These are phyloP conservation scores for Leptographium radiaticola DNA, from an alignment of 2,329 filamentous ascomycete species.

Conservation along the genomic window DNA sequence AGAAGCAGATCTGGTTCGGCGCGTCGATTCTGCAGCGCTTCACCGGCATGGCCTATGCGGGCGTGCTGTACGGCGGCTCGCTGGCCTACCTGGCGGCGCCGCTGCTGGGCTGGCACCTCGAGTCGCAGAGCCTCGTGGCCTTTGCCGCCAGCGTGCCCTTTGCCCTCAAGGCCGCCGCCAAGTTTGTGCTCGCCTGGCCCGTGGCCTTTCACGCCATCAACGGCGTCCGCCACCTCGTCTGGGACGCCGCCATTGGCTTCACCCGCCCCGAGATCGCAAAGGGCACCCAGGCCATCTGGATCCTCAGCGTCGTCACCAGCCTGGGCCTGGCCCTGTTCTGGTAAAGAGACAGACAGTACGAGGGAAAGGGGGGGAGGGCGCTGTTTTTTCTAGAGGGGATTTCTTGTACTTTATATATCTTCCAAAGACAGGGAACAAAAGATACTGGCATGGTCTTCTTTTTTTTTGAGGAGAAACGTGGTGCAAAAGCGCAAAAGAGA, in stretches of 20 bases:
- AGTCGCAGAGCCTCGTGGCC: conserved; percentile 46
- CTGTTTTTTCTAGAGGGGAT: too few species aligned
- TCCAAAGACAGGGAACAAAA: too few species aligned
- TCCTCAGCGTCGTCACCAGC: conserved; percentile 27
- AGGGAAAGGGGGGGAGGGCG: background rate
- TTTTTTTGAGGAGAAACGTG: too few species aligned
- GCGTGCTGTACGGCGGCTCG: conserved; percentile 67
- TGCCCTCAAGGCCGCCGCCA: conserved; percentile 42
- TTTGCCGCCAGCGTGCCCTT: conserved; percentile 46
- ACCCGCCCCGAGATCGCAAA: conserved; percentile 30
- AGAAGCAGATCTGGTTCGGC: conserved; percentile 73
- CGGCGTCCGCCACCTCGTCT: conserved; percentile 40
- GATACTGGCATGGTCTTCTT: too few species aligned
- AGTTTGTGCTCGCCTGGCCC: conserved; percentile 45
- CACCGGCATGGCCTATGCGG: conserved; percentile 63
- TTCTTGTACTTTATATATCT: too few species aligned
- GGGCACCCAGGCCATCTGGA: conserved; percentile 35
- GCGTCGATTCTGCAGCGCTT: conserved; percentile 66
- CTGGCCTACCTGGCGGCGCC: conserved; percentile 71
- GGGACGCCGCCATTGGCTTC: conserved; percentile 38
- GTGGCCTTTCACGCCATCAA: conserved; percentile 45
- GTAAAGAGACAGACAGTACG: too few species aligned
- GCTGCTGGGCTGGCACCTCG: conserved; percentile 50
- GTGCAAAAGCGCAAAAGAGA: too few species aligned
- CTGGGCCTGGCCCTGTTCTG: conserved; percentile 33